Evolutionary conservation across 257 asterid species (phyloP).

Genomic region (Gardenia jasminoides): DNA sequence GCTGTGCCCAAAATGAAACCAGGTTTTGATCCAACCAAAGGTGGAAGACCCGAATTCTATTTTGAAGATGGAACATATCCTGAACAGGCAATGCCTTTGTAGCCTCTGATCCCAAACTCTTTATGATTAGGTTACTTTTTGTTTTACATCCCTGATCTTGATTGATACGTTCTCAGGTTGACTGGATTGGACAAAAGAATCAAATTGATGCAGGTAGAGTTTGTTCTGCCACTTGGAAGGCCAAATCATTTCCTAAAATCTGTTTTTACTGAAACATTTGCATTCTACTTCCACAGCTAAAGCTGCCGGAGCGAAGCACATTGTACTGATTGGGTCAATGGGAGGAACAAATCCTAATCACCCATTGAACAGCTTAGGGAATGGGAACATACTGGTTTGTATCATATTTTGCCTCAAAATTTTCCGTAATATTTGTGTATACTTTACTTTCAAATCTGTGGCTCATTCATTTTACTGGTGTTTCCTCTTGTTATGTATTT

Average conservation of each 20-base stretch:
- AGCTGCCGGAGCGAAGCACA: constrained; percentile 94
- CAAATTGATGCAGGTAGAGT: constrained; percentile 82
- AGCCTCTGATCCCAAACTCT: neutral
- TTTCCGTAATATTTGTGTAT: neutral
- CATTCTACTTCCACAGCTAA: constrained; percentile 55
- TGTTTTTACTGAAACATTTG: constrained; percentile 4
- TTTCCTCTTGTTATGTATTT: neutral
- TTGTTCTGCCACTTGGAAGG: constrained; percentile 1
- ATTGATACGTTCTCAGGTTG: constrained; percentile 54
- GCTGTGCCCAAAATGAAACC: constrained; percentile 96
- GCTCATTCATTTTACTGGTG: neutral
- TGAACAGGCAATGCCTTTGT: constrained; percentile 57
- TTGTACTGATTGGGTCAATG: constrained; percentile 95
- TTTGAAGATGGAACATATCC: constrained; percentile 83
- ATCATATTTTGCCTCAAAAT: too few relatives aligned
- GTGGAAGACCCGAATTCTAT: constrained; percentile 86
- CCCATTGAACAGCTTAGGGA: constrained; percentile 78
- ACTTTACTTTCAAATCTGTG: neutral
- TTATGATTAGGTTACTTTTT: neutral
- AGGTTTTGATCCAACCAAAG: constrained; percentile 74
- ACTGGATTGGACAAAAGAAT: constrained; percentile 95
- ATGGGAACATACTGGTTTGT: constrained; percentile 91
- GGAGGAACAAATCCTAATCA: constrained; percentile 81
- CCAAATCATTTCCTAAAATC: neutral
- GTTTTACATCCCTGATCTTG: constrained; percentile 5